These are phyloP conservation scores for Hirschioporus abietinus DNA, from an alignment of 768 basidiomycete species.

Conservation along the genomic window DNA sequence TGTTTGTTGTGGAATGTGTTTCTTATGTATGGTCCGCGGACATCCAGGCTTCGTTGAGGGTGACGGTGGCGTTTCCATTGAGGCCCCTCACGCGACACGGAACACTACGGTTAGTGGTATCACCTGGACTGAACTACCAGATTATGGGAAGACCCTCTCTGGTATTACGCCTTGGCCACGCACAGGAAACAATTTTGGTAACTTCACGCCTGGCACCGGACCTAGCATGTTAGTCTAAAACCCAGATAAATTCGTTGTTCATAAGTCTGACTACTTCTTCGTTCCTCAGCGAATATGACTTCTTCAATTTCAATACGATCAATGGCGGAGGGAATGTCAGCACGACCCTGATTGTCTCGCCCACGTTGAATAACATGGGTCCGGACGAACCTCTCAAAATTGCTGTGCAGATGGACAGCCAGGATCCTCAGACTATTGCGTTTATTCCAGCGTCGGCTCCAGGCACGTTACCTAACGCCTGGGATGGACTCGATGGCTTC, in stretches of 20 bases:
- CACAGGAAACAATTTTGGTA: constrained; percentile 40
- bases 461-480: constrained; percentile 39
- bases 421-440: constrained; percentile 33
- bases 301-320: constrained; percentile 54
- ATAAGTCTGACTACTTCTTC: not conserved
- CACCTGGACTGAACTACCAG: constrained; percentile 54
- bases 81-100: constrained; percentile 53
- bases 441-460: constrained; percentile 44
- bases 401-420: constrained; percentile 45
- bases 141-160: constrained; percentile 54
- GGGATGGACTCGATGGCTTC: constrained; percentile 46
- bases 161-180: constrained; percentile 58
- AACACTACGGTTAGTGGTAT: constrained; percentile 45
- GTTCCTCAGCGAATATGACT: constrained; percentile 52
- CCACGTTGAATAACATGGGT: constrained; percentile 48
- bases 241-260: not conserved
- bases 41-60: constrained; percentile 53
- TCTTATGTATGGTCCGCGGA: too few relatives aligned
- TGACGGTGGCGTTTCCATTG: constrained; percentile 57
- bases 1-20: not conserved
- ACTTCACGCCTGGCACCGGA: constrained; percentile 58
- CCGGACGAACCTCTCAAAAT: constrained; percentile 44
- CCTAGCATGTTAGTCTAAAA: constrained; percentile 45
- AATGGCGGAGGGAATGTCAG: constrained; percentile 40
- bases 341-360: constrained; percentile 43